Conservation (phyloP, 805 yeast genomes). For the Metschnikowia vanudenii region DNA sequence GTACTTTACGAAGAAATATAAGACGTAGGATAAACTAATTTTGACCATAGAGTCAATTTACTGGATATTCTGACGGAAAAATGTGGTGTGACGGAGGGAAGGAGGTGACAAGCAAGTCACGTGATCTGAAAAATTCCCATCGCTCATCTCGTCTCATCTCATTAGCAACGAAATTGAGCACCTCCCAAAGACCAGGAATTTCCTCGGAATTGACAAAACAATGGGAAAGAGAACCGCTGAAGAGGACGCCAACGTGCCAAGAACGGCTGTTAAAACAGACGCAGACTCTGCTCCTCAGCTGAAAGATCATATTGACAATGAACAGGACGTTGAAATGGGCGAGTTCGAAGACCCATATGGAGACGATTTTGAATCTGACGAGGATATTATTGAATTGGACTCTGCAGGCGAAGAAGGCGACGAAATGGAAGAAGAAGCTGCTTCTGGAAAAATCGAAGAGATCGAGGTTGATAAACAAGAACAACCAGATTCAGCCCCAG, state of each 20-base stretch:
- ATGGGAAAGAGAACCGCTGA: conserved; percentile 20
- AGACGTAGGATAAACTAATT: background rate
- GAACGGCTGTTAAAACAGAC: conserved; percentile 35
- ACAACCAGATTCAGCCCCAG: conserved; percentile 31
- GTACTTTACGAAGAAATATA: no score
- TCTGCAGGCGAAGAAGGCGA: conserved; percentile 44
- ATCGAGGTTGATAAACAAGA: conserved; percentile 20
- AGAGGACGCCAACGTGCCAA: conserved; percentile 17
- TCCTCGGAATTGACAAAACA: background rate
- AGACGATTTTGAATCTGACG: conserved; percentile 90
- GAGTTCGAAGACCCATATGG: conserved; percentile 88
- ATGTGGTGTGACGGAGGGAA: no score
- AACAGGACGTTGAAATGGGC: conserved; percentile 61
- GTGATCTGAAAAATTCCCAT: conserved; percentile 15
- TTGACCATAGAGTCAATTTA: background rate
- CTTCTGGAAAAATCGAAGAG: conserved; percentile 16
- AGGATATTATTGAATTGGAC: conserved; percentile 81
- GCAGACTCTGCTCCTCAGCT: conserved; percentile 42
- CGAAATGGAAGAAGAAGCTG: conserved; percentile 35
- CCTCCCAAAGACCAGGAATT: background rate
- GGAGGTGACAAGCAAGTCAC: conserved; percentile 4
- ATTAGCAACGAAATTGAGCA: background rate
- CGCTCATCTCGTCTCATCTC: conserved; percentile 3
- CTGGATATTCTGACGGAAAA: background rate
- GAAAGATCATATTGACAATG: conserved; percentile 27